Conservation (phyloP, 352 stramenopile species). For the Phytopythium montanum region DNA sequence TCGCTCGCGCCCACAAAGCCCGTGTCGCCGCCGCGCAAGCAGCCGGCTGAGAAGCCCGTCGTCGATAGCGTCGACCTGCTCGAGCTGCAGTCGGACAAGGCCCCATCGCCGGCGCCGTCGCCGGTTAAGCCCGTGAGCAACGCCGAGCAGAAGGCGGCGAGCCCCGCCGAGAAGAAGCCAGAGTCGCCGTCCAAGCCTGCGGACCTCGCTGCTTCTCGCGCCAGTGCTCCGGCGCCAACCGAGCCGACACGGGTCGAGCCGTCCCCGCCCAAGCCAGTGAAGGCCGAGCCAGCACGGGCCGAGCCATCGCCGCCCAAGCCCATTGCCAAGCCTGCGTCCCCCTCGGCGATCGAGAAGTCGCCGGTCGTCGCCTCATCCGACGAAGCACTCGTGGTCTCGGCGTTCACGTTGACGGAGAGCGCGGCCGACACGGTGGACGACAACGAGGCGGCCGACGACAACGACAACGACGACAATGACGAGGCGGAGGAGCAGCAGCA, state of each 20-base stretch:
- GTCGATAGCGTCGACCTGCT: constrained; percentile 47
- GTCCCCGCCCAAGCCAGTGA: constrained; percentile 16
- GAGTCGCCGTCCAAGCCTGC: constrained; percentile 13
- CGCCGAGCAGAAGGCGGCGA: constrained; percentile 1
- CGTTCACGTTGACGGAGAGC: constrained; percentile 18
- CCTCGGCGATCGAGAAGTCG: not conserved
- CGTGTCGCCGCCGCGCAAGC: constrained; percentile 19
- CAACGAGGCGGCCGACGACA: constrained; percentile 30
- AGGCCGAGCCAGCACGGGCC: constrained; percentile 1
- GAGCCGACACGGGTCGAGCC: constrained; percentile 4
- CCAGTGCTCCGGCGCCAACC: not conserved
- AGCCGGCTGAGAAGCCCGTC: constrained; percentile 6
- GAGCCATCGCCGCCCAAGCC: constrained; percentile 14
- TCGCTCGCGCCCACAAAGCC: constrained; percentile 6
- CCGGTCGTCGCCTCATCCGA: constrained; percentile 8
- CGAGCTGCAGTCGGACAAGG: constrained; percentile 22
- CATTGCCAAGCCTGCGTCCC: not conserved
- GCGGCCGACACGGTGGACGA: constrained; percentile 22
- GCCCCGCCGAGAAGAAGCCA: constrained; percentile 11
- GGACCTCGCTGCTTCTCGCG: not conserved
- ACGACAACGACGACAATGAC: constrained; percentile 21
- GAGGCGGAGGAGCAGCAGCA: not conserved
- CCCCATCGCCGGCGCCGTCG: constrained; percentile 8
- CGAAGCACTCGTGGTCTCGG: constrained; percentile 18
- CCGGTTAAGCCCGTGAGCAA: constrained; percentile 1